phyloP scores from a whole-genome alignment of 345 rosid genomes.

The Geranium brycei region DNA sequence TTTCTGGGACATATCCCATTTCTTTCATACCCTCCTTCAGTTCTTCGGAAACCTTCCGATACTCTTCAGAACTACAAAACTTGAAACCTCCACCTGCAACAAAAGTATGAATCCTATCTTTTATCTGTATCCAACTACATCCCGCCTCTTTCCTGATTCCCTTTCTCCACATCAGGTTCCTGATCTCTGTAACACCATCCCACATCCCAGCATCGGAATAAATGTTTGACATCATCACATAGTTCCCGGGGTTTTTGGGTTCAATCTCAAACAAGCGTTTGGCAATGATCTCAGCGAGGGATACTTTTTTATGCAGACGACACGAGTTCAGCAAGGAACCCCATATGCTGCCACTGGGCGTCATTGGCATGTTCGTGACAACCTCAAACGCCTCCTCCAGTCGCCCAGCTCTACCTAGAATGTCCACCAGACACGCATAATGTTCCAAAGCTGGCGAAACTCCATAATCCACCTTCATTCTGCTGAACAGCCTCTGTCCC shows the following conservation, averaged over 20 bases:
- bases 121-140: constrained; percentile 51
- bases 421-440: constrained; percentile 69
- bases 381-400: constrained; percentile 49
- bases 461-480: constrained; percentile 36
- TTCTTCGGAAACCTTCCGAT: constrained; percentile 20
- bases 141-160: constrained; percentile 49
- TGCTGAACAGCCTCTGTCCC: constrained; percentile 36
- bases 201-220: constrained; percentile 33
- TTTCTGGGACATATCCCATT: constrained; percentile 28
- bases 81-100: constrained; percentile 37
- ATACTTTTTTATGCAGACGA: constrained; percentile 22
- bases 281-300: constrained; percentile 27
- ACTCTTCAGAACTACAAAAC: constrained; percentile 30
- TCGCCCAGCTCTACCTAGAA: constrained; percentile 59
- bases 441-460: constrained; percentile 52
- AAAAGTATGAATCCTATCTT: constrained; percentile 29
- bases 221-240: constrained; percentile 33
- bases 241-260: constrained; percentile 30
- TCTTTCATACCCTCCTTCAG: constrained; percentile 25
- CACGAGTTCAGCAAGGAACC: constrained; percentile 78
- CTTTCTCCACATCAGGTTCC: constrained; percentile 26
- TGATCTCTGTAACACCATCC: constrained; percentile 19
- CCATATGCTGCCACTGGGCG: constrained; percentile 63
- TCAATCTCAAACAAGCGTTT: constrained; percentile 28
- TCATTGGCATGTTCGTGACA: constrained; percentile 46